Base-by-base conservation (phyloP, 192 early-diverging fungal species). In the Rhizoclosmatium globosum region DNA sequence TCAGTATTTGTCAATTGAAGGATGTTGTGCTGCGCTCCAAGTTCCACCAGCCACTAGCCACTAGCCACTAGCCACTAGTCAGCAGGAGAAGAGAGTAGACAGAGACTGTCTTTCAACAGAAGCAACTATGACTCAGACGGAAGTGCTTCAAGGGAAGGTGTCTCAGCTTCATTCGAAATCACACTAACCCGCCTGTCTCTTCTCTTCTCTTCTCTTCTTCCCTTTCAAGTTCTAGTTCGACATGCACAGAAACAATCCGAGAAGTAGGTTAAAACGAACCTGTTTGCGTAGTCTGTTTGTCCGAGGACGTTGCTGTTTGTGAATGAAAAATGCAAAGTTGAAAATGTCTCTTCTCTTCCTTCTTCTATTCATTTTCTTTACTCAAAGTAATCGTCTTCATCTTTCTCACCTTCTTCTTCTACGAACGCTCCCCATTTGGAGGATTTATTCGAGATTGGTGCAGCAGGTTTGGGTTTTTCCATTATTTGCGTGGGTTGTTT, bases 351-450 rank as follows among this genome's bases (percentile, higher is more conserved):
- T 31, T 31, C 31, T 69, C 17, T 9, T 69, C 9, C 6, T 46
- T 41, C 17, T 46, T 41, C 67, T 46, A 11, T 46, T 69, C 45
- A 44, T 15, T 47, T 15, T 69, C 17, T 47, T 47, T 47, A 46
- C 9, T 47, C 17, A 15, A 39, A 47, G 11, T 11, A 2, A 6
- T 2, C 15, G 11, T 47, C 21, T 47, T 68, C 67, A 15, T 68
- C 46, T 19, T 11, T 47, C 21, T 68, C 13, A n/a, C 53, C 67
- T 46, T 68, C 67, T 45, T 42, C 67, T 7, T 68, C 67, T 42
- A 68, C 43, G 21, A 68, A 68, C 21, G 67, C 67, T 15, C 45
- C 41, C 67, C 67, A 68, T 68, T 21, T 68, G 17, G 67, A 23
- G 13, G 7, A 42, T 45, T 19, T 68, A 21, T 7, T 44, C 15